Evolutionary conservation across 768 basidiomycete genomes (phyloP).

Genomic region (Russula virescens): DNA sequence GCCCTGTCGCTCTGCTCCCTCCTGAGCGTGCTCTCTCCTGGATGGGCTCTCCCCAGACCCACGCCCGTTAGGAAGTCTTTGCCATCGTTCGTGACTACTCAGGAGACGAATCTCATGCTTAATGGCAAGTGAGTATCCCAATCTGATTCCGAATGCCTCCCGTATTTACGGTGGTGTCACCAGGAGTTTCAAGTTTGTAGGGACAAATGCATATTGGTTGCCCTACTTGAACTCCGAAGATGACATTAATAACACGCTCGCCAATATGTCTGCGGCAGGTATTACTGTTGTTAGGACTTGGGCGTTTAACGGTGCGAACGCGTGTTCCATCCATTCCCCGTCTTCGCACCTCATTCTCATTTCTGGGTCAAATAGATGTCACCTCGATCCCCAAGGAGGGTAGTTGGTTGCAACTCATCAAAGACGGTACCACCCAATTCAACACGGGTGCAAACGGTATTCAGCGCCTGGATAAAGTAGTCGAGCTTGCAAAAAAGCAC

Average conservation of each 20-base stretch:
- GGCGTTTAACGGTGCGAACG: constrained; percentile 59
- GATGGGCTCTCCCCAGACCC: constrained; percentile 5
- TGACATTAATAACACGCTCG: constrained; percentile 55
- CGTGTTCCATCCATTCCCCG: neutral
- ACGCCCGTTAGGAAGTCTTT: neutral
- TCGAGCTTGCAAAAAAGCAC: constrained; percentile 48
- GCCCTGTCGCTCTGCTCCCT: constrained; percentile 1
- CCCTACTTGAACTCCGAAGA: constrained; percentile 44
- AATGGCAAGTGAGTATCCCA: constrained; percentile 16
- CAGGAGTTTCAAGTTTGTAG: constrained; percentile 36
- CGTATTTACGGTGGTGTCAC: neutral
- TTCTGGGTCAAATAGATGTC: constrained; percentile 14
- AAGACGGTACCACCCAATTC: constrained; percentile 48
- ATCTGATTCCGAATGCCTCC: neutral
- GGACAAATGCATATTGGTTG: constrained; percentile 69
- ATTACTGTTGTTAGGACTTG: constrained; percentile 59
- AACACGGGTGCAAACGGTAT: constrained; percentile 59
- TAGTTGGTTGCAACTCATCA: constrained; percentile 58
- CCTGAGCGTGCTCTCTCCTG: constrained; percentile 3
- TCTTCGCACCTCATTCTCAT: neutral
- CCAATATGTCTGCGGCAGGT: constrained; percentile 49
- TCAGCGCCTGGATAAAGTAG: constrained; percentile 54
- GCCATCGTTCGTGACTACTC: constrained; percentile 7
- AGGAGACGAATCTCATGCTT: neutral
- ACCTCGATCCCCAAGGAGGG: constrained; percentile 38